Evolutionary conservation across 2,329 filamentous ascomycete genomes (phyloP).

Genomic region (Penicillium verrucosum): DNA sequence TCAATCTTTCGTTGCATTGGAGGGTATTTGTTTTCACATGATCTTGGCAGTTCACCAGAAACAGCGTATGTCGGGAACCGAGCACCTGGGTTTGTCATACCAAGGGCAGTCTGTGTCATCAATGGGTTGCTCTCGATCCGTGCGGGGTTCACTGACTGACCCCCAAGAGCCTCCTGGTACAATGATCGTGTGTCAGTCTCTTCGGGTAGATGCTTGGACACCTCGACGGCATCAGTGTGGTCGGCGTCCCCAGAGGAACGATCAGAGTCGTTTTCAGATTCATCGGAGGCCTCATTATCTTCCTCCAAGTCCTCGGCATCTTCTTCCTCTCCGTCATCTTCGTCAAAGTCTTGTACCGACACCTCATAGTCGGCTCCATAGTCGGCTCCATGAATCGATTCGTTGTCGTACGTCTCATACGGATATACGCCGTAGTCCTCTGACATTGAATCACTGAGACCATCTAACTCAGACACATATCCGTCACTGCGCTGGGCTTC

Average conservation of each 20-base stretch:
- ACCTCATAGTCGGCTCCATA: background rate
- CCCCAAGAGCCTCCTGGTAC: background rate
- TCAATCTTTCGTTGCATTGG: background rate
- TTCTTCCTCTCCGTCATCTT: background rate
- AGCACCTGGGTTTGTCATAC: slow-evolving; percentile 1
- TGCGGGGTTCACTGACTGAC: background rate
- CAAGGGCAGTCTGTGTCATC: background rate
- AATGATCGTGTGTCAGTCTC: background rate
- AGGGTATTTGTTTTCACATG: background rate
- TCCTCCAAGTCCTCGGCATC: slow-evolving; percentile 8
- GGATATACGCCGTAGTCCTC: background rate
- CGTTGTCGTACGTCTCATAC: background rate
- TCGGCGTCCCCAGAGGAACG: background rate
- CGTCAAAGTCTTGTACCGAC: background rate
- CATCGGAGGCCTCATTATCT: slow-evolving; percentile 11
- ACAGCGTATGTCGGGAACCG: slow-evolving; percentile 2
- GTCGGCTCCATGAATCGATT: background rate
- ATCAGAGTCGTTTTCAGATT: background rate
- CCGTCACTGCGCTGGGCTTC: background rate
- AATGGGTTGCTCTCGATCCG: background rate
- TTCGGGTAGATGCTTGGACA: background rate
- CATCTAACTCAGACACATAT: background rate
- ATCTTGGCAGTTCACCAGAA: background rate
- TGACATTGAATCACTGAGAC: background rate
- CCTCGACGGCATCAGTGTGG: background rate